Base-by-base conservation (phyloP, 2,329 filamentous ascomycete genomes). In the Exophiala mesophila region DNA sequence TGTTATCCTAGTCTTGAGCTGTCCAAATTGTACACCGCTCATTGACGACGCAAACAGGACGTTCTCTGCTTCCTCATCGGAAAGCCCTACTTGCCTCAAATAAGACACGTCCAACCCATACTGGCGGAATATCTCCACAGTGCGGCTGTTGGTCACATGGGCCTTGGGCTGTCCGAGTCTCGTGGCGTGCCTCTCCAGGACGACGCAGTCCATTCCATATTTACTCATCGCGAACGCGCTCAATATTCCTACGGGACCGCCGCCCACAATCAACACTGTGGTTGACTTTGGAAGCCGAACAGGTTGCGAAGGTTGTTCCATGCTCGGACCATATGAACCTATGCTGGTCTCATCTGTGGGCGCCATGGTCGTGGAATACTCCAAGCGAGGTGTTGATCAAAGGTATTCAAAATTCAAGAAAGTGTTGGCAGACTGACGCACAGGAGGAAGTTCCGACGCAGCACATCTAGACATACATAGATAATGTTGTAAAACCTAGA, bases 261-360 rank as follows among this genome's bases (percentile, higher is more conserved):
- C 67, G 4, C 70, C 70, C 3, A 70, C 59, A 28, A 73, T 68
- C 34, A 44, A n/a, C n/a, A n/a, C n/a, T n/a, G n/a, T n/a, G n/a
- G n/a, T n/a, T n/a, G n/a, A n/a, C n/a, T n/a, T n/a, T n/a, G n/a
- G n/a, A n/a, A n/a, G n/a, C n/a, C n/a, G n/a, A n/a, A n/a, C n/a
- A n/a, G n/a, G n/a, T n/a, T n/a, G n/a, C n/a, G n/a, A n/a, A n/a
- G n/a, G n/a, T n/a, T n/a, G n/a, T n/a, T n/a, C n/a, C n/a, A n/a
- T n/a, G n/a, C n/a, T n/a, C n/a, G n/a, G n/a, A n/a, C n/a, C n/a
- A n/a, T n/a, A n/a, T n/a, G n/a, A n/a, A n/a, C n/a, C n/a, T n/a
- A n/a, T n/a, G n/a, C n/a, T n/a, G n/a, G n/a, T n/a, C n/a, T n/a
- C n/a, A n/a, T n/a, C n/a, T n/a, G n/a, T n/a, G n/a, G n/a, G n/a